A percentile compares a stretch with the other conserved stretches of the same genome.
phyloP scores from a whole-genome alignment of 257 asterid species.

The Leonotis leonurus region DNA sequence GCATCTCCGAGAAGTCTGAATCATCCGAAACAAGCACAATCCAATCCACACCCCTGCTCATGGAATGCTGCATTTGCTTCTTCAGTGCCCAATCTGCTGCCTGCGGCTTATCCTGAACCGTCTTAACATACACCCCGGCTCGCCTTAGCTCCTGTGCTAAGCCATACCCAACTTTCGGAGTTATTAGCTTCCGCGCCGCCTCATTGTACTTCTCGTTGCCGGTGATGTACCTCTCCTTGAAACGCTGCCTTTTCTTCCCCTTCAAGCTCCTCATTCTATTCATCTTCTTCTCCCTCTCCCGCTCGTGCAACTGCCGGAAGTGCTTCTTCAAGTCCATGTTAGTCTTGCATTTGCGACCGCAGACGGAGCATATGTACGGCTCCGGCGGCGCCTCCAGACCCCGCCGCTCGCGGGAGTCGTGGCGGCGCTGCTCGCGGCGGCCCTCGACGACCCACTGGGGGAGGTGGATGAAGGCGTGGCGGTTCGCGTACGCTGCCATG shows the following conservation, averaged over 20 bases:
- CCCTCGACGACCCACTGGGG: slow-evolving; percentile 81
- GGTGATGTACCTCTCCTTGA: slow-evolving; percentile 59
- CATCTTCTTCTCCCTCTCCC: slow-evolving; percentile 82
- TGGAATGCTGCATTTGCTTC: slow-evolving; percentile 85
- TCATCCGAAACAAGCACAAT: slow-evolving; percentile 78
- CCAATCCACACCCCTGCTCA: slow-evolving; percentile 93
- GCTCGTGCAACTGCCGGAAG: slow-evolving; percentile 70
- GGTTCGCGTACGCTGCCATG: slow-evolving; percentile 82
- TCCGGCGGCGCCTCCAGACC: slow-evolving; percentile 38
- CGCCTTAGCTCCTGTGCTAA: slow-evolving; percentile 72
- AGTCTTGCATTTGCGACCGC: slow-evolving; percentile 77
- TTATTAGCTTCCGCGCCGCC: slow-evolving; percentile 57
- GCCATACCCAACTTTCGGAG: slow-evolving; percentile 73
- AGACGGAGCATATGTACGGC: slow-evolving; percentile 67
- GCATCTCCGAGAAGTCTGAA: slow-evolving; percentile 75
- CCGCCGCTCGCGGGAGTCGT: slow-evolving; percentile 59
- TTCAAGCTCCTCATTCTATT: slow-evolving; percentile 67
- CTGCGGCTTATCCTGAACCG: slow-evolving; percentile 90
- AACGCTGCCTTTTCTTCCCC: slow-evolving; percentile 81
- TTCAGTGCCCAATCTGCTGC: slow-evolving; percentile 97
- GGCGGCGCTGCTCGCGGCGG: slow-evolving; percentile 52
- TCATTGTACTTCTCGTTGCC: slow-evolving; percentile 73
- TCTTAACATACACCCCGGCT: slow-evolving; percentile 84
- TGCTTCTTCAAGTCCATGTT: slow-evolving; percentile 72
- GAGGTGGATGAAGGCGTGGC: slow-evolving; percentile 79